phyloP scores from a whole-genome alignment of 2,329 filamentous ascomycete genomes.

The Thelonectria blattea region DNA sequence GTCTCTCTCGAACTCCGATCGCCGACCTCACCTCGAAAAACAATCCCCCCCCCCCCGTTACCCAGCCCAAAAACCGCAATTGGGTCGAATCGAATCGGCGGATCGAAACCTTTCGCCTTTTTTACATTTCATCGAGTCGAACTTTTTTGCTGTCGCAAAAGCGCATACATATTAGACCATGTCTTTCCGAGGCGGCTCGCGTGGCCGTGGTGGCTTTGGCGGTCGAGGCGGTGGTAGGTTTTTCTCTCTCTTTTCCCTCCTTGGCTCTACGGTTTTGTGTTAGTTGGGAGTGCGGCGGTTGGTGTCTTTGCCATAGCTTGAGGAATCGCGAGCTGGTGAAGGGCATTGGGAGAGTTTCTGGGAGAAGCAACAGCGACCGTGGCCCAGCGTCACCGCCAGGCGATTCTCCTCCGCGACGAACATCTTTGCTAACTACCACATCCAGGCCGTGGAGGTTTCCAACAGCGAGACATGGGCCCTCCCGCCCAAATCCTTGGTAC shows the following conservation, averaged over 20 bases:
- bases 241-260: neutral
- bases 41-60: conserved; percentile 20
- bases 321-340: no score
- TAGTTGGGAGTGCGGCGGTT: neutral
- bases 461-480: conserved; percentile 49
- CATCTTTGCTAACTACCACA: conserved; percentile 25
- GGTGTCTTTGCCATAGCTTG: neutral
- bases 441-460: conserved; percentile 47
- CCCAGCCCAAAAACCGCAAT: conserved; percentile 7
- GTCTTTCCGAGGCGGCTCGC: conserved; percentile 49
- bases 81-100: conserved; percentile 1
- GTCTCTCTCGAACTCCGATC: conserved; percentile 19
- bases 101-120: neutral
- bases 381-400: neutral
- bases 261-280: neutral
- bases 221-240: conserved; percentile 46
- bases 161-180: conserved; percentile 34
- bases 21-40: conserved; percentile 5
- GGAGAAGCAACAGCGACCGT: neutral
- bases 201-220: conserved; percentile 44
- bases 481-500: conserved; percentile 47
- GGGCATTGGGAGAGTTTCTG: neutral
- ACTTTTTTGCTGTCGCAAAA: conserved; percentile 13
- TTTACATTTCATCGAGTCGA: neutral
- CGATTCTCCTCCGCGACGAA: neutral